Percentiles rank a stretch among this genome's conserved stretches.
Evolutionary conservation across 305 asterid genomes (phyloP).

Genomic region (Ajuga reptans): DNA sequence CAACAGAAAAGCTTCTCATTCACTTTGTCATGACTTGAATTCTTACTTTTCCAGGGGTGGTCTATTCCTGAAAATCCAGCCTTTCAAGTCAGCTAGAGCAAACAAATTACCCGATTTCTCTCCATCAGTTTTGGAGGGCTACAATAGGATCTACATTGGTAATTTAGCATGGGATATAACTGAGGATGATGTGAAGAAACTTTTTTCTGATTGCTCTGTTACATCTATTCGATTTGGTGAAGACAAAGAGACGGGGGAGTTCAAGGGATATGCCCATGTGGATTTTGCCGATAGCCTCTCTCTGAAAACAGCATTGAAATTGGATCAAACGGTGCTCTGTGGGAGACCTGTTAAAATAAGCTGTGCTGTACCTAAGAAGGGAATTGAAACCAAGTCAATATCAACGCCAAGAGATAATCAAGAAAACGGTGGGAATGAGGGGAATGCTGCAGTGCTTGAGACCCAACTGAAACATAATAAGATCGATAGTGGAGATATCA

Average conservation of each 20-base stretch:
- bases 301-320: conserved; percentile 48
- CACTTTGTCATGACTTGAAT: background rate
- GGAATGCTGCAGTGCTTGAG: conserved; percentile 21
- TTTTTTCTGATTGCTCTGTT: conserved; percentile 53
- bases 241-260: conserved; percentile 82
- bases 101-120: conserved; percentile 47
- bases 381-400: conserved; percentile 20
- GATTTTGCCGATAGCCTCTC: conserved; percentile 64
- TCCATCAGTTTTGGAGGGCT: conserved; percentile 64
- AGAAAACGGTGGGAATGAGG: conserved; percentile 19
- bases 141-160: conserved; percentile 78
- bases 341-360: conserved; percentile 78
- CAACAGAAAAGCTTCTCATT: background rate
- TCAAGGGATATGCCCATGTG: conserved; percentile 81
- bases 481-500: background rate
- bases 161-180: conserved; percentile 84
- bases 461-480: conserved; percentile 17
- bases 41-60: conserved; percentile 64
- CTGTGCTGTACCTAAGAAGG: conserved; percentile 64
- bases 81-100: conserved; percentile 53
- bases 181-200: conserved; percentile 64
- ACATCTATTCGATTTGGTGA: conserved; percentile 64
- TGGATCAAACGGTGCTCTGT: conserved; percentile 63
- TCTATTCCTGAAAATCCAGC: conserved; percentile 67
- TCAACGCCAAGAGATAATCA: conserved; percentile 23